Base-by-base conservation (phyloP, 331 rosid species). In the Rhamnella rubrinervis region DNA sequence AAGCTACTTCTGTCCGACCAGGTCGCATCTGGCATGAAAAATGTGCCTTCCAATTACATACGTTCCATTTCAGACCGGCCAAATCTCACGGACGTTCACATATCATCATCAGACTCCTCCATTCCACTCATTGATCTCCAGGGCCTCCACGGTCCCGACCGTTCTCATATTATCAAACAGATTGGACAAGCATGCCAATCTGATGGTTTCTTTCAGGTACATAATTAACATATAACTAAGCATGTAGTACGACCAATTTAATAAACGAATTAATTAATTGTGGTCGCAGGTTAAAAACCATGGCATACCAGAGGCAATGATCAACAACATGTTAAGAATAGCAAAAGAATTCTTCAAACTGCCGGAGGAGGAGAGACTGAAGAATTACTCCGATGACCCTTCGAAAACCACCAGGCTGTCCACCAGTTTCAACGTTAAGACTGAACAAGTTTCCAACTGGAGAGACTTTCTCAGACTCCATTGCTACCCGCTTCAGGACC, bases 151-250 rank as follows among this genome's bases (percentile, higher is more conserved):
- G 90, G 84, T 6, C 75, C 87, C 16, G 61, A 69, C 62, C 98
- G 51, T 77, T 55, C 85, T 35, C 14, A 68, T 13, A 39, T 85
- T 59, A 59, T 92, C 67, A 17, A 74, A 8, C 84, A 83, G 59
- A 82, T 89, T 25, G 88, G 73, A 8, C 80, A 61, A 8, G 96
- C 91, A 39, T 92, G 96, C 69, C 80, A 61, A 41, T 57, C 55
- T 19, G 77, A 87, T 65, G 96, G 98, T 13, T 92, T 92, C 83
- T 92, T 92, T 71, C 96, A 81, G 87, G 97, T 85, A 76, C 55
- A 2, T 12, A 7, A 21, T 11, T 5, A 4, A 1, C 1, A 37
- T 49, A 12, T 66, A 51, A 14, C 11, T 56, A 9, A 14, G 3
- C 19, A 40, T 26, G 16, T 23, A 20, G 3, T 31, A 31, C 5